phyloP scores from a whole-genome alignment of 2,329 filamentous ascomycete species.

The Penicillium fuscoglaucum region DNA sequence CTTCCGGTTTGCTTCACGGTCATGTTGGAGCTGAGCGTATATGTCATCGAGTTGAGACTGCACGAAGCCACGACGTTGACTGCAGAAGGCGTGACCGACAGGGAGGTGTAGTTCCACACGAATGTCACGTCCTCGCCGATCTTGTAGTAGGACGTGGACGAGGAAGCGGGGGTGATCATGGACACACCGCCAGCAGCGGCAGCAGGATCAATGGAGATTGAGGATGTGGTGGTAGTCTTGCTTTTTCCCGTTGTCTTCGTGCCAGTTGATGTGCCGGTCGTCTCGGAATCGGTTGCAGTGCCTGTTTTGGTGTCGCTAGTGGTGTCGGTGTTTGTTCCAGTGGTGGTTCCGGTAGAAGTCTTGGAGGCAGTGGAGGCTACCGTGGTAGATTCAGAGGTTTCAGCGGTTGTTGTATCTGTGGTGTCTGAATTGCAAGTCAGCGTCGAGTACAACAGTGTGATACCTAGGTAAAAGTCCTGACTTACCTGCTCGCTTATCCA shows the following conservation, averaged over 20 bases:
- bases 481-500: slow-evolving; percentile 31
- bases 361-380: slow-evolving; percentile 15
- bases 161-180: slow-evolving; percentile 59
- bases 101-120: slow-evolving; percentile 68
- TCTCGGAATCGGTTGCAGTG: slow-evolving; percentile 11
- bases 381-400: slow-evolving; percentile 19
- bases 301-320: slow-evolving; percentile 7
- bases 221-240: slow-evolving; percentile 33
- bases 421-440: slow-evolving; percentile 17
- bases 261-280: slow-evolving; percentile 10
- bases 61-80: slow-evolving; percentile 65
- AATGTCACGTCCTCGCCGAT: slow-evolving; percentile 64
- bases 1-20: slow-evolving; percentile 53
- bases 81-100: slow-evolving; percentile 58
- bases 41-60: slow-evolving; percentile 58
- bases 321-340: slow-evolving; percentile 14
- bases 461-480: background rate
- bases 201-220: slow-evolving; percentile 53
- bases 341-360: slow-evolving; percentile 21
- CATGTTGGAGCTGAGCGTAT: slow-evolving; percentile 63
- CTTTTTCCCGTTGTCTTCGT: slow-evolving; percentile 24
- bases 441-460: background rate
- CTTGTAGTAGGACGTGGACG: slow-evolving; percentile 61
- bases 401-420: slow-evolving; percentile 18
- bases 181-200: slow-evolving; percentile 59